Conservation (phyloP, 140 eudicot species). For the Cichorium intybus region DNA sequence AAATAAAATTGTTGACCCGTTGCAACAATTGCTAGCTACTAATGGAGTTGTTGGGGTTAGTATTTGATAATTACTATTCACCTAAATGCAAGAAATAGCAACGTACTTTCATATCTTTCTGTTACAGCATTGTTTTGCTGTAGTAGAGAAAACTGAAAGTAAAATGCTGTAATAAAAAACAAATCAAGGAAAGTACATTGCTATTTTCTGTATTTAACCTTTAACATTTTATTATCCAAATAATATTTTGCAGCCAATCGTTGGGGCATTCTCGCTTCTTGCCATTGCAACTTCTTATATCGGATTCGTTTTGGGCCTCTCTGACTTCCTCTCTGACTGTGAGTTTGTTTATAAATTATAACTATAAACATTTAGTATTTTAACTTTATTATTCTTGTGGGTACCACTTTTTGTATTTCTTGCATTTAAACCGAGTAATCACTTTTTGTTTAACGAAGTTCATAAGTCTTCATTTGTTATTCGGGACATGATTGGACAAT, state of each 20-base stretch:
- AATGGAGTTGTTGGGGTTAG: constrained; percentile 89
- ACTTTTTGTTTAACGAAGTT: no score
- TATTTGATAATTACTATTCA: constrained; percentile 11
- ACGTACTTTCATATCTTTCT: not conserved
- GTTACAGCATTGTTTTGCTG: no score
- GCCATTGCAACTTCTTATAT: constrained; percentile 95
- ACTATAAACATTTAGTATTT: no score
- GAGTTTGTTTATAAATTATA: constrained; percentile 41
- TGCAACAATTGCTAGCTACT: constrained; percentile 66
- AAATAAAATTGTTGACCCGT: constrained; percentile 61
- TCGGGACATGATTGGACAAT: no score
- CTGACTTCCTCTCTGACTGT: constrained; percentile 93
- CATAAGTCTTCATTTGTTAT: no score
- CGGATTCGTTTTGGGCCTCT: constrained; percentile 91
- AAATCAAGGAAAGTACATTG: not conserved
- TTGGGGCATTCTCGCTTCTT: constrained; percentile 79
- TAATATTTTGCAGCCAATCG: constrained; percentile 67
- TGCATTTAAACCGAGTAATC: no score
- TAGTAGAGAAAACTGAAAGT: no score
- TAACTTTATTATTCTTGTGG: not conserved
- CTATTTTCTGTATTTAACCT: not conserved
- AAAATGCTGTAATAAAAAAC: not conserved
- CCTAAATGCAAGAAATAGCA: not conserved
- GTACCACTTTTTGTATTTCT: not conserved
- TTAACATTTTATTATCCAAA: not conserved